A percentile compares a stretch with the other conserved stretches of the same genome.
Evolutionary conservation across 1,139 yeast species (phyloP).

Genomic region (Pichia sp.): DNA sequence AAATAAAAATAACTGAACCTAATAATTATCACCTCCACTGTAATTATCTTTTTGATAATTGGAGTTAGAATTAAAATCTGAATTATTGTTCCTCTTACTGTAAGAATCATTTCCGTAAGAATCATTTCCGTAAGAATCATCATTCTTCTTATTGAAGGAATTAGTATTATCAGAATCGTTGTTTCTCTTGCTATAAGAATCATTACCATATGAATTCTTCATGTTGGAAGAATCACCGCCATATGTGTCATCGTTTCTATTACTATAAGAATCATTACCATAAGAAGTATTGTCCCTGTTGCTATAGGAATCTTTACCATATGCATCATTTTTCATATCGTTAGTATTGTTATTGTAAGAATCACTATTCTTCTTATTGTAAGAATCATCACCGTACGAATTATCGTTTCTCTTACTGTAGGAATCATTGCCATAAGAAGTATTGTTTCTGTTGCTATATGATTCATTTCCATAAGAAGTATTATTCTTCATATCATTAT

Average conservation of each 20-base stretch:
- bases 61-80: conserved; percentile 10
- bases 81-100: too few species aligned
- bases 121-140: background rate
- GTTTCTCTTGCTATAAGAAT: too few species aligned
- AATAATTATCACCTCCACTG: too few species aligned
- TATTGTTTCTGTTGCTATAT: too few species aligned
- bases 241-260: conserved; percentile 14
- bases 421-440: conserved; percentile 18
- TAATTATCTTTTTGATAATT: too few species aligned
- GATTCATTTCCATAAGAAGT: conserved; percentile 12
- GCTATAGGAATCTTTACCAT: conserved; percentile 16
- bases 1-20: too few species aligned
- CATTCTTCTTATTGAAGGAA: background rate
- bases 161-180: too few species aligned
- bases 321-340: background rate
- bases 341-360: background rate
- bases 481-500: too few species aligned
- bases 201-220: conserved; percentile 17
- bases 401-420: conserved; percentile 13
- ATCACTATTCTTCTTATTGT: too few species aligned
- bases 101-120: conserved; percentile 16
- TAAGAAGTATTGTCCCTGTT: conserved; percentile 15
- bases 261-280: conserved; percentile 8
- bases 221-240: conserved; percentile 17
- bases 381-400: conserved; percentile 16